phyloP scores from a whole-genome alignment of 2,329 filamentous ascomycete species.

The Colletotrichum sp. region DNA sequence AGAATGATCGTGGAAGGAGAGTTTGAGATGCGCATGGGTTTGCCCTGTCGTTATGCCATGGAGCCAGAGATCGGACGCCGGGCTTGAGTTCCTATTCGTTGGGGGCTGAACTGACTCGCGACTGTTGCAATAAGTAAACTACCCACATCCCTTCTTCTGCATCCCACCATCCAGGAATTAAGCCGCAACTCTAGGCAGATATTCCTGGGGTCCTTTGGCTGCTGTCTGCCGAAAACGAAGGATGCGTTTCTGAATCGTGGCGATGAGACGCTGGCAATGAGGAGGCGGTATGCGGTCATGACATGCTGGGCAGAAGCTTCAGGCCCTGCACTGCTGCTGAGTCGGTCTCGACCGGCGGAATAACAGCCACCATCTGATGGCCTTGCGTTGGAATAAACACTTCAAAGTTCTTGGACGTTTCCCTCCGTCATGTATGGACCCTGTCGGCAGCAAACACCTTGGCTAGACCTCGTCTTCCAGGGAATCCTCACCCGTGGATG shows the following conservation, averaged over 20 bases:
- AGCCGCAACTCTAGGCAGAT: not conserved
- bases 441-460: not conserved
- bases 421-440: not conserved
- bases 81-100: not conserved
- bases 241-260: not conserved
- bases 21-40: slow-evolving; percentile 4
- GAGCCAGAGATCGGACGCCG: not conserved
- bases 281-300: not conserved
- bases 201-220: not conserved
- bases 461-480: not conserved
- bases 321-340: not conserved
- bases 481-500: not conserved
- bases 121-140: not conserved
- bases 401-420: not conserved
- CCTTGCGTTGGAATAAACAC: not conserved
- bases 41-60: not conserved
- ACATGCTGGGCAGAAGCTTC: not conserved
- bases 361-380: not conserved
- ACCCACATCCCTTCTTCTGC: not conserved
- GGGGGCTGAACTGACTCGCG: not conserved
- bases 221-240: not conserved
- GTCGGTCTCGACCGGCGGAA: not conserved
- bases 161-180: not conserved
- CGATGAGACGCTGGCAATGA: not conserved
- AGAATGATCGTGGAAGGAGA: slow-evolving; percentile 6